A percentile compares a stretch with the other conserved stretches of the same genome.
Conservation (phyloP, 495 filamentous ascomycete genomes). For the Xylaria nigripes region DNA sequence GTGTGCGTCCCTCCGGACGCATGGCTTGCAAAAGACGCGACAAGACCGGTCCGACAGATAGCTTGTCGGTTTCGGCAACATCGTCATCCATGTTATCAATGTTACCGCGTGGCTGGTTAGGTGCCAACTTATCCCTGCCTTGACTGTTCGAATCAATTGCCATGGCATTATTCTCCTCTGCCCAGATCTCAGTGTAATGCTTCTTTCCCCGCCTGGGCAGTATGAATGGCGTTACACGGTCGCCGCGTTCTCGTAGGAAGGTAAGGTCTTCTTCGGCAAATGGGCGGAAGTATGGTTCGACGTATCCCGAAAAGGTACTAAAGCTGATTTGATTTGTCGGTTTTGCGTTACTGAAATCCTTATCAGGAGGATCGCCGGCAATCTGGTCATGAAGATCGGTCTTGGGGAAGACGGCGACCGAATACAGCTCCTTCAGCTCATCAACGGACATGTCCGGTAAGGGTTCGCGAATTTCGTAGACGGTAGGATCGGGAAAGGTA, state of each 20-base stretch:
- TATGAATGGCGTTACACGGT: slow-evolving; percentile 72
- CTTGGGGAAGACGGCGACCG: slow-evolving; percentile 72
- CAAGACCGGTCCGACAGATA: slow-evolving; percentile 82
- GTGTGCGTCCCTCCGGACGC: slow-evolving; percentile 68
- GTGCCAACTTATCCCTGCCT: slow-evolving; percentile 54
- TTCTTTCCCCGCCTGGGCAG: slow-evolving; percentile 79
- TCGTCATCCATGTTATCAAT: slow-evolving; percentile 83
- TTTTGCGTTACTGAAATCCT: slow-evolving; percentile 91
- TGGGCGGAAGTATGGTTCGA: slow-evolving; percentile 84
- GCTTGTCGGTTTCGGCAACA: slow-evolving; percentile 72
- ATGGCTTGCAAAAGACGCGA: slow-evolving; percentile 75
- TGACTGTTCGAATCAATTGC: slow-evolving; percentile 52
- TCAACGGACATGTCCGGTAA: slow-evolving; percentile 67
- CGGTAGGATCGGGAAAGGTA: slow-evolving; percentile 84
- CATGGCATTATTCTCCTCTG: slow-evolving; percentile 79
- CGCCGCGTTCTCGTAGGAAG: slow-evolving; percentile 83
- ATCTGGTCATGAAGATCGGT: slow-evolving; percentile 76
- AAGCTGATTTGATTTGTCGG: slow-evolving; percentile 88
- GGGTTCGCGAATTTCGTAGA: slow-evolving; percentile 83
- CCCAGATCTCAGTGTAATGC: slow-evolving; percentile 84
- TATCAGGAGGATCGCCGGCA: slow-evolving; percentile 80
- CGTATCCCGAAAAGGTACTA: slow-evolving; percentile 76
- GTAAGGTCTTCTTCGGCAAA: slow-evolving; percentile 92
- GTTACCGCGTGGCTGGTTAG: slow-evolving; percentile 75
- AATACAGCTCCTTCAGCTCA: slow-evolving; percentile 75